Evolutionary conservation across 345 rosid genomes (phyloP), one percentile per base, ranked within the genome.

Genomic region (Litchi chinensis): DNA sequence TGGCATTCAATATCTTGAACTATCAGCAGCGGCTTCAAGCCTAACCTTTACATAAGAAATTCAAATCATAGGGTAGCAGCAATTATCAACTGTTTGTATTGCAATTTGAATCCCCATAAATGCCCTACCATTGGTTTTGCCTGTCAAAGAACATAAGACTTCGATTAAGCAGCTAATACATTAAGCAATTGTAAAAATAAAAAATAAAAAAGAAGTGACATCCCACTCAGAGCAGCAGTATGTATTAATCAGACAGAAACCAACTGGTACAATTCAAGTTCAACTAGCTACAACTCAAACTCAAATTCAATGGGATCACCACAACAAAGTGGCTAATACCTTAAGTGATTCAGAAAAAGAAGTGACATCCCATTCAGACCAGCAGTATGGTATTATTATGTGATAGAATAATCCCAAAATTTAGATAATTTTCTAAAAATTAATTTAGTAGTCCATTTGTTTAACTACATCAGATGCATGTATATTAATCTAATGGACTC

Each of bases 81-180:
- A 50, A 41, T 79, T 8, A 13, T 19, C 16, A 2, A 19, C 48
- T 32, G 37, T 44, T 6, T 16, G 62, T 8, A 12, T 11, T 64
- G 41, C 10, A 46, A 44, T 32, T 80, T 60, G 40, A 46, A 54
- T 13, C 65, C 50, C 24, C 40, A 56, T 28, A 22, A 41, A 71
- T 21, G 21, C 39, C 81, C 81, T 85, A 63, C 26, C 8, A 46
- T 48, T 48, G 80, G 48, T 22, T 88, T 78, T 77, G 79, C 91
- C 93, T 90, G 90, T 64, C 52, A 68, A 54, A 52, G 50, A 81
- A 80, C 77, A 65, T 7, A 28, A 28, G 71, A 63, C 54, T 12
- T 62, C 65, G 32, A 19, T 56, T 76, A 37, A 80, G 78, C 79
- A 28, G 77, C 65, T 65, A 44, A 48, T 79, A 13, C 32, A 75